Evolutionary conservation across 345 rosid species (phyloP).

Genomic region (Gossypium stocksii): DNA sequence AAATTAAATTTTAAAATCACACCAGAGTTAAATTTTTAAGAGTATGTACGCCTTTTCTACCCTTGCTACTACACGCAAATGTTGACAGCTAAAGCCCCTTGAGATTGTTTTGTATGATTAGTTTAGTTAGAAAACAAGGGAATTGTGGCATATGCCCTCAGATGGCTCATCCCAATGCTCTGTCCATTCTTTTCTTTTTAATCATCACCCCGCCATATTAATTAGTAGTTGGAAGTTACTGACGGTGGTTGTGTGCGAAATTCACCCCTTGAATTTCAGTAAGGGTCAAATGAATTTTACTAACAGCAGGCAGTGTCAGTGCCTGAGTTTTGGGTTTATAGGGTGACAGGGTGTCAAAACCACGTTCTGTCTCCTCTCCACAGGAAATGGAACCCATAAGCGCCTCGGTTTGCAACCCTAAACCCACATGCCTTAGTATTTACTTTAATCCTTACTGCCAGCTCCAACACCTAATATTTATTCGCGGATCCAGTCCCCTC

Average conservation of each 20-base stretch:
- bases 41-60: too few species aligned
- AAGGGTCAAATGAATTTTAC: too few species aligned
- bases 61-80: too few species aligned
- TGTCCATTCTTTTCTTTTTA: background rate
- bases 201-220: background rate
- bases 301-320: background rate
- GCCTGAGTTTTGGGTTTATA: background rate
- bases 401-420: conserved; percentile 13
- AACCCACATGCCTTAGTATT: conserved; percentile 9
- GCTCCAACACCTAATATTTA: conserved; percentile 16
- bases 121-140: background rate
- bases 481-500: conserved; percentile 26
- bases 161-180: background rate
- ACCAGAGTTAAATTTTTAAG: too few species aligned
- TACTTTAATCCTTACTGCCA: background rate
- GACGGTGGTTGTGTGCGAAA: too few species aligned
- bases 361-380: conserved; percentile 26
- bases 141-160: background rate
- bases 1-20: too few species aligned
- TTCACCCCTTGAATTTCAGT: too few species aligned
- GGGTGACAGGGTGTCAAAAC: conserved; percentile 20
- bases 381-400: conserved; percentile 14
- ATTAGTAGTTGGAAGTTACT: too few species aligned
- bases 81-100: background rate
- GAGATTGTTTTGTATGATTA: background rate